Evolutionary conservation across 2,329 filamentous ascomycete species (phyloP).

Genomic region (Monosporascus sp.): DNA sequence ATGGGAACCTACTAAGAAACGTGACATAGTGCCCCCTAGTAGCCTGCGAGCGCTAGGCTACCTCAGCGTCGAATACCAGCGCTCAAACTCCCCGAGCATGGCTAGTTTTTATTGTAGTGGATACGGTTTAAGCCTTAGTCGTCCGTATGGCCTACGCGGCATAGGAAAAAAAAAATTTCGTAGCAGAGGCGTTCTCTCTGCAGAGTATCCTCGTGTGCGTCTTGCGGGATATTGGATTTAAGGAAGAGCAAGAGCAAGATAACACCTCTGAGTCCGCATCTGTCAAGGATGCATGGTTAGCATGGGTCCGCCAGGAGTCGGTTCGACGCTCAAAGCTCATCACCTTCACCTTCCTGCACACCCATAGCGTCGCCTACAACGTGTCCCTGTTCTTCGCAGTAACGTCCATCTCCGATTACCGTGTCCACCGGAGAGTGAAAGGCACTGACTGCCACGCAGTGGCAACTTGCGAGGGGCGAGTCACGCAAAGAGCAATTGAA

Average conservation of each 20-base stretch:
- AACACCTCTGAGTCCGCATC: constrained; percentile 1
- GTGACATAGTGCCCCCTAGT: background rate
- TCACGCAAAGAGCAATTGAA: constrained; percentile 28
- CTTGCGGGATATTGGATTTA: constrained; percentile 28
- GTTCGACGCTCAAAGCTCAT: constrained; percentile 31
- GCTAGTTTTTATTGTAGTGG: constrained; percentile 11
- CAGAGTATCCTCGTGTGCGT: constrained; percentile 30
- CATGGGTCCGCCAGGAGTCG: constrained; percentile 30
- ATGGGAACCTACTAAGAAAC: constrained; percentile 18
- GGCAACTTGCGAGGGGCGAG: constrained; percentile 24
- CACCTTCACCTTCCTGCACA: constrained; percentile 34
- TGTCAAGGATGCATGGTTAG: constrained; percentile 20
- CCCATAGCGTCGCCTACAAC: constrained; percentile 34
- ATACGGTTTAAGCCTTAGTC: constrained; percentile 29
- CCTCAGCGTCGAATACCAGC: too few relatives aligned
- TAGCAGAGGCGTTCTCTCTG: constrained; percentile 30
- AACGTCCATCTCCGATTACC: constrained; percentile 32
- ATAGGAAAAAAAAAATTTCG: constrained; percentile 29
- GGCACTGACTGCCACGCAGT: constrained; percentile 24
- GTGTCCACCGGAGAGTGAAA: constrained; percentile 34
- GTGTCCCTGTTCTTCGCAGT: constrained; percentile 30
- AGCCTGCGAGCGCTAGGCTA: too few relatives aligned
- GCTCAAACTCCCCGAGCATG: background rate
- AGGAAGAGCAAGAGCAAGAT: constrained; percentile 19
- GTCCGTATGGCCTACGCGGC: constrained; percentile 34